Evolutionary conservation across 2,329 filamentous ascomycete species (phyloP).

Genomic region (Claviceps sp.): DNA sequence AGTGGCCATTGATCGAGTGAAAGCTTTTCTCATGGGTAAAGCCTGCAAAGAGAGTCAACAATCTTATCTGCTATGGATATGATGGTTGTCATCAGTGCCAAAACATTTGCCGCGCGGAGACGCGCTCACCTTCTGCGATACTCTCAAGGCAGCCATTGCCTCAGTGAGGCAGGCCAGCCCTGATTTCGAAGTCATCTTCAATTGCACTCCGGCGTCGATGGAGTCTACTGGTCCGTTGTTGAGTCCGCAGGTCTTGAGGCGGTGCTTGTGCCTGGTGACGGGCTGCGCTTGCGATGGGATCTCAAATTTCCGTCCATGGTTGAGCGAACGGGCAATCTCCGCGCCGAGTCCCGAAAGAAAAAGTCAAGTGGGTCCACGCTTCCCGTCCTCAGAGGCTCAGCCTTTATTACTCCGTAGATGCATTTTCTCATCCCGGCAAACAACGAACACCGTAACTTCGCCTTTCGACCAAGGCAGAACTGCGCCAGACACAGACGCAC

Average conservation of each 20-base stretch:
- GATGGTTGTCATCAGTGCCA: neutral
- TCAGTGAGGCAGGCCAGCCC: slow-evolving; percentile 37
- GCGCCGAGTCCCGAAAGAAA: slow-evolving; percentile 9
- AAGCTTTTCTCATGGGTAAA: slow-evolving; percentile 23
- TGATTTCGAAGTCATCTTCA: slow-evolving; percentile 17
- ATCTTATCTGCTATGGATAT: neutral
- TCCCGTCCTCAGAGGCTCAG: no score
- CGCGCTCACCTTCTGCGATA: slow-evolving; percentile 26
- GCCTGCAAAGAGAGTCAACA: slow-evolving; percentile 14
- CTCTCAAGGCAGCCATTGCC: slow-evolving; percentile 36
- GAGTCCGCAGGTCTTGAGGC: neutral
- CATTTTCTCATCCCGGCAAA: neutral
- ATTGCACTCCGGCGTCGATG: neutral
- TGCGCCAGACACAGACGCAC: slow-evolving; percentile 2
- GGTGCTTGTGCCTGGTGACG: slow-evolving; percentile 4
- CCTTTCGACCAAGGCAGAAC: no score
- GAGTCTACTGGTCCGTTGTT: neutral
- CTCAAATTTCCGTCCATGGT: slow-evolving; percentile 6
- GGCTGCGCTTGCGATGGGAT: slow-evolving; percentile 3
- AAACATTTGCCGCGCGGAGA: neutral
- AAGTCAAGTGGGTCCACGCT: slow-evolving; percentile 12
- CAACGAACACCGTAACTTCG: neutral
- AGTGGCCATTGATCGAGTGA: slow-evolving; percentile 44
- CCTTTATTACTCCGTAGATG: no score
- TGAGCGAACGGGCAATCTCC: slow-evolving; percentile 12